These are phyloP conservation scores for Phytophthora brassicae DNA, from an alignment of 352 stramenopile species.

Conservation along the genomic window DNA sequence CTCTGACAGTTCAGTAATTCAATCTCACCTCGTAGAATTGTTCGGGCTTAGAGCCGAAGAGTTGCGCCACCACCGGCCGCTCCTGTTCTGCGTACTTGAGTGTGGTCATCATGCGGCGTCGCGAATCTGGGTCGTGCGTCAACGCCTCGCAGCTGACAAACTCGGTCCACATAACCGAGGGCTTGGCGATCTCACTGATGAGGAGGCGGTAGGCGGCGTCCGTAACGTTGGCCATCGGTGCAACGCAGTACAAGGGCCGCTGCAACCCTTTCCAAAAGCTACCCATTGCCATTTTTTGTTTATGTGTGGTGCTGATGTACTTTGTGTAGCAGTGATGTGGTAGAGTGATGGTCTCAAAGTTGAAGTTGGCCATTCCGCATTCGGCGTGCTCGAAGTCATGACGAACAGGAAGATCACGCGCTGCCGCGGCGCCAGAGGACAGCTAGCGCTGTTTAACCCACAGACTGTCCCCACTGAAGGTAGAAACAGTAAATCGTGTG, in stretches of 20 bases:
- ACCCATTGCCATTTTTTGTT: constrained; percentile 21
- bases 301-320: constrained; percentile 8
- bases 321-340: constrained; percentile 25
- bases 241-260: constrained; percentile 79
- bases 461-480: constrained; percentile 48
- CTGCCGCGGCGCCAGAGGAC: constrained; percentile 42
- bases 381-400: constrained; percentile 19
- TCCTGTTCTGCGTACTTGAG: constrained; percentile 76
- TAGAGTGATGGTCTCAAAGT: constrained; percentile 38
- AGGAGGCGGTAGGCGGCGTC: constrained; percentile 71
- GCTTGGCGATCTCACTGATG: constrained; percentile 78
- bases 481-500: background rate
- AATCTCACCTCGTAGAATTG: constrained; percentile 83
- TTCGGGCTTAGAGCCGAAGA: constrained; percentile 86
- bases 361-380: constrained; percentile 37
- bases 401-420: constrained; percentile 39
- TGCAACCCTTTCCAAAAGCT: constrained; percentile 66
- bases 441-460: constrained; percentile 64
- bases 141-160: constrained; percentile 87
- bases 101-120: constrained; percentile 75
- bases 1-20: no score
- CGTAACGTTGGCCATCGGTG: constrained; percentile 86
- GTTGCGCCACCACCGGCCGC: constrained; percentile 74
- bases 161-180: constrained; percentile 84
- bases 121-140: constrained; percentile 57